Base-by-base conservation (phyloP, 1,139 yeast genomes). In the Hansenula sp. region DNA sequence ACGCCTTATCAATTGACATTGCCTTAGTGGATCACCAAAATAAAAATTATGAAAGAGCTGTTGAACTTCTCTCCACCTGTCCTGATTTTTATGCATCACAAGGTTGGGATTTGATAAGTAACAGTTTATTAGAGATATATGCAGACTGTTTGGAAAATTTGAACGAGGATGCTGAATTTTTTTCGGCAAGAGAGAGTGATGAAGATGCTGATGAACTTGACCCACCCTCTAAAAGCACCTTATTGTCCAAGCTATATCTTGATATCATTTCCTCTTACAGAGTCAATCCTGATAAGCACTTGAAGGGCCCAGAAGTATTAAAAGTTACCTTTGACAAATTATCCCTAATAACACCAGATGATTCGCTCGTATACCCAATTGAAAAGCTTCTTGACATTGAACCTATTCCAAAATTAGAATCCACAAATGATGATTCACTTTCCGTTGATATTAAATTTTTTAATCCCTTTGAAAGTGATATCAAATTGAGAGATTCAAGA, bases 61-160 rank as follows among this genome's bases (percentile, higher is more conserved):
- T 81, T 11, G 66, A 74, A 13, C 77, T 85, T 9, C 67, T 91
- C 10, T 79, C 80, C 39, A 77, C 81, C 19, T 79, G 94, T 3
- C 88, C 87, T 40, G 79, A 77, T 35, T 78, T 80, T 47, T 89
- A 84, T 56, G 71, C 77, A 16, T 62, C 73, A 25, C 77, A 83
- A 45, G 89, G 90, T 1, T 90, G 97, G 96, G 76, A 75, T 46
- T 67, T 71, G 36, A 77, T 90, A 59, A 89, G 96, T 0, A 75
- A 81, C 1, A 66, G 76, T 17, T 63, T 91, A 17, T 67, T 87
- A 35, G 80, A 79, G 51, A 68, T 84, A 0, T 89, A 84, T 57
- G 73, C 87, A 31, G 78, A 79, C 38, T 88, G 96, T 54, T 67
- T 90, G 36, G 79, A 77, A 52, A 68, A 77, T 33, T 60, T 79